phyloP scores from a whole-genome alignment of 73 alveolate genomes.

The Paramecium bursaria region DNA sequence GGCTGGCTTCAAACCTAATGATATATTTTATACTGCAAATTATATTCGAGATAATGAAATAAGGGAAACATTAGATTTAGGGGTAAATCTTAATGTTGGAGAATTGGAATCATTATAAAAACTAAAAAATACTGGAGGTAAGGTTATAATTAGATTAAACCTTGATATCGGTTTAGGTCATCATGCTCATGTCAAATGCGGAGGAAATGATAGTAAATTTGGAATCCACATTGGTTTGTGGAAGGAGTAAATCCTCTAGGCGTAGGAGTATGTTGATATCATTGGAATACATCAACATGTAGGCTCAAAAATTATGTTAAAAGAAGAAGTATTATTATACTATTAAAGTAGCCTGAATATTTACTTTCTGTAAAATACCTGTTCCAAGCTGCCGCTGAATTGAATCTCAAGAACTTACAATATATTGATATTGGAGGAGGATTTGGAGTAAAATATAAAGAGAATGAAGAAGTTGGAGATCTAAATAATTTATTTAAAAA shows the following conservation, averaged over 20 bases:
- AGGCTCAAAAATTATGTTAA: conserved; percentile 65
- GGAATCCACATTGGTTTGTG: conserved; percentile 63
- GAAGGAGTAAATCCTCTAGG: conserved; percentile 14
- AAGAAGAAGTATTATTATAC: conserved; percentile 60
- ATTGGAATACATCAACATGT: conserved; percentile 67
- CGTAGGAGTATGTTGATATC: conserved; percentile 48
- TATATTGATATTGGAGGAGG: conserved; percentile 73
- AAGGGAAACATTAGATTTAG: conserved; percentile 36
- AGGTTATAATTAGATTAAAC: conserved; percentile 63
- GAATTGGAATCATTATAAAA: conserved; percentile 54
- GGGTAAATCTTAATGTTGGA: conserved; percentile 60
- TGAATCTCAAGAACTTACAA: conserved; percentile 48
- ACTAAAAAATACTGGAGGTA: neutral
- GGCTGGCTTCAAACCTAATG: conserved; percentile 36
- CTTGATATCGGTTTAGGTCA: conserved; percentile 66
- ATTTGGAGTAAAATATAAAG: conserved; percentile 66
- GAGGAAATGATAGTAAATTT: conserved; percentile 67
- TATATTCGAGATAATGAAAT: conserved; percentile 60
- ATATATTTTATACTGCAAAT: conserved; percentile 66
- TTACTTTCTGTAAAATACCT: conserved; percentile 34
- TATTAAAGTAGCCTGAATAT: too few relatives aligned
- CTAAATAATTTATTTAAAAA: conserved; percentile 4
- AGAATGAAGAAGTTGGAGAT: conserved; percentile 53
- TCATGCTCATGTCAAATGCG: conserved; percentile 61
- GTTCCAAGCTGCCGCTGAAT: conserved; percentile 64